A percentile compares a stretch with the other conserved stretches of the same genome.
phyloP scores from a whole-genome alignment of 495 filamentous ascomycete species.

The Mytilinidion resinicola region DNA sequence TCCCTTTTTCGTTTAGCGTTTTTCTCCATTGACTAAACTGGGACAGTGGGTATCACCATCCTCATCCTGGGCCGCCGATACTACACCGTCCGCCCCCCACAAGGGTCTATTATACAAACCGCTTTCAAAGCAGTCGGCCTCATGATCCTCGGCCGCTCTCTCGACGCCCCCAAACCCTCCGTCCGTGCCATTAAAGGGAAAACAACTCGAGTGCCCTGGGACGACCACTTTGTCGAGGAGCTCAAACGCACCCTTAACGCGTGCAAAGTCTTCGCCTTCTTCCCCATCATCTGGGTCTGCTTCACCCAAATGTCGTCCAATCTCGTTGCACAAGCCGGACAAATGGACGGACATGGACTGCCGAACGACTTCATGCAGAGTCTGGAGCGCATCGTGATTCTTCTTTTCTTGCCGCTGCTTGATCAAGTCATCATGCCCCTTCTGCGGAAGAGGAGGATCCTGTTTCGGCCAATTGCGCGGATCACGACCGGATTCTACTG shows the following conservation, averaged over 20 bases:
- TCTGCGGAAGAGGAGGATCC: slow-evolving; percentile 55
- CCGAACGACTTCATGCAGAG: slow-evolving; percentile 28
- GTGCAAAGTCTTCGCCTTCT: slow-evolving; percentile 56
- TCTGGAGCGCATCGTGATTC: slow-evolving; percentile 55
- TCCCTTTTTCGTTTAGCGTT: no score
- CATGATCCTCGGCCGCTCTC: slow-evolving; percentile 42
- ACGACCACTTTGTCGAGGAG: slow-evolving; percentile 60
- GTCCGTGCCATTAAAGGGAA: slow-evolving; percentile 47
- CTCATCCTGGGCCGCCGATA: slow-evolving; percentile 48
- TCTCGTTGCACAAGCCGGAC: slow-evolving; percentile 42
- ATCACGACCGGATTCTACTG: slow-evolving; percentile 67
- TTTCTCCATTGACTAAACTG: no score
- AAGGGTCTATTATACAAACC: slow-evolving; percentile 55
- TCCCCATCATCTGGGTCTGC: slow-evolving; percentile 45
- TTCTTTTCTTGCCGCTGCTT: slow-evolving; percentile 63
- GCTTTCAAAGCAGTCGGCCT: slow-evolving; percentile 56
- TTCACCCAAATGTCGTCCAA: slow-evolving; percentile 30
- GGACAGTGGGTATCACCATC: no score
- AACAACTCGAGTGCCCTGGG: slow-evolving; percentile 46
- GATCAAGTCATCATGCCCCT: slow-evolving; percentile 63
- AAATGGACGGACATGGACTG: slow-evolving; percentile 20
- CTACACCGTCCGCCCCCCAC: slow-evolving; percentile 56
- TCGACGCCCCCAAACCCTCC: slow-evolving; percentile 52
- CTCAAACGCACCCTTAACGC: slow-evolving; percentile 53
- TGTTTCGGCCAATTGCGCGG: slow-evolving; percentile 65